Conservation (phyloP, 2,329 filamentous ascomycete species). For the Piedraia hortae region DNA sequence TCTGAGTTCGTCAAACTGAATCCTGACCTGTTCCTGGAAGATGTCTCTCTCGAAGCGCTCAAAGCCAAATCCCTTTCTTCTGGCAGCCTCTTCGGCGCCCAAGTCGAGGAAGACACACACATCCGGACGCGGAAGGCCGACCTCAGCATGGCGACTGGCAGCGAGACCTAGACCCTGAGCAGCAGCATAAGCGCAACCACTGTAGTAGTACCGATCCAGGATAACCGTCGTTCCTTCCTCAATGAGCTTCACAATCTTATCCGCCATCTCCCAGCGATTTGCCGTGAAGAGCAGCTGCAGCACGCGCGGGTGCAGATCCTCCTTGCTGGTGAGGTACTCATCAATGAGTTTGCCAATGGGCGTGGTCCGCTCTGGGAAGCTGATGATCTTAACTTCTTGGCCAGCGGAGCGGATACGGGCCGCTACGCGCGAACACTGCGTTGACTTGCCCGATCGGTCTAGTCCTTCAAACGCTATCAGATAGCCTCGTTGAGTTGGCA, state of each 20-base stretch:
- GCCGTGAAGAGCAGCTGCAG: conserved; percentile 79
- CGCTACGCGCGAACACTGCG: conserved; percentile 48
- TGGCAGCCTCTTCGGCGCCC: conserved; percentile 39
- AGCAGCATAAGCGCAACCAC: conserved; percentile 73
- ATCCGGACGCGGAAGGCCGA: conserved; percentile 68
- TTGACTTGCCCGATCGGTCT: conserved; percentile 77
- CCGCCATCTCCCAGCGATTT: conserved; percentile 55
- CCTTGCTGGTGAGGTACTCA: conserved; percentile 44
- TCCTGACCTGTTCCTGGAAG: conserved; percentile 56
- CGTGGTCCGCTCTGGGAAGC: conserved; percentile 56
- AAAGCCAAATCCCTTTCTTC: conserved; percentile 60
- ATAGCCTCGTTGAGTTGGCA: conserved; percentile 23
- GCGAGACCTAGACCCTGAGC: conserved; percentile 49
- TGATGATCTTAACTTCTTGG: conserved; percentile 27
- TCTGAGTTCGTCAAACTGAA: conserved; percentile 34
- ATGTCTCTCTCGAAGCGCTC: conserved; percentile 70
- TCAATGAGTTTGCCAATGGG: conserved; percentile 73
- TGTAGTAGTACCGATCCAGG: conserved; percentile 86
- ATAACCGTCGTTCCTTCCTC: conserved; percentile 45
- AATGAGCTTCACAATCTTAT: conserved; percentile 20
- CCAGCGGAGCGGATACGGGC: conserved; percentile 24
- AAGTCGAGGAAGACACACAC: conserved; percentile 69
- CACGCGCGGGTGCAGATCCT: conserved; percentile 50
- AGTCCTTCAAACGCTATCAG: conserved; percentile 71
- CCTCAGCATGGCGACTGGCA: conserved; percentile 67